phyloP scores from a whole-genome alignment of 1,284 basidiomycete genomes.

The Vanrija sp. region DNA sequence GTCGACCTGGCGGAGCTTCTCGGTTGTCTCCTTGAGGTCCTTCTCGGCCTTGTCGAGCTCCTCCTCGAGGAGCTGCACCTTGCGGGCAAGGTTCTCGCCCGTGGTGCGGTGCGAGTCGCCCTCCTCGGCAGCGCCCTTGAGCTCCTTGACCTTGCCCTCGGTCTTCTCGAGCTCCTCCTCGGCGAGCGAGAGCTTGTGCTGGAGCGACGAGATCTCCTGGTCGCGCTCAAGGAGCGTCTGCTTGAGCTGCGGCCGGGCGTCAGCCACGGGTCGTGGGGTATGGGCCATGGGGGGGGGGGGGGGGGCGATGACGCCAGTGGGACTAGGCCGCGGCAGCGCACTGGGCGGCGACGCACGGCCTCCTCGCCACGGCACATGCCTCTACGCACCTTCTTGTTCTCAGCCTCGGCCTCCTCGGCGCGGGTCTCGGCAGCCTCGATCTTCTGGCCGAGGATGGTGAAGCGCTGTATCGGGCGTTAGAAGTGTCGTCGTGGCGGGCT shows the following conservation, averaged over 20 bases:
- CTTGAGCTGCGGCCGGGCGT: slow-evolving; percentile 54
- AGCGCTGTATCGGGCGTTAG: slow-evolving; percentile 46
- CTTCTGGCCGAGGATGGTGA: slow-evolving; percentile 70
- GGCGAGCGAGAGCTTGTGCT: slow-evolving; percentile 67
- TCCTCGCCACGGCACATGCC: not conserved
- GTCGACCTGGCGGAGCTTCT: slow-evolving; percentile 97
- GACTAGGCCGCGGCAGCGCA: not conserved
- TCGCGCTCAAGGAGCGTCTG: slow-evolving; percentile 78
- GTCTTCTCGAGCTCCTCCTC: slow-evolving; percentile 72
- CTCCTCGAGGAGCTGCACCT: slow-evolving; percentile 88
- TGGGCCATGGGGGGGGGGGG: not conserved
- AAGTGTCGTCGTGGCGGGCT: not conserved
- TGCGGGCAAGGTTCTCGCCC: slow-evolving; percentile 73
- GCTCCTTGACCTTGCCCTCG: slow-evolving; percentile 67
- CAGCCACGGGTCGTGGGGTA: not conserved
- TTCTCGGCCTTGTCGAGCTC: slow-evolving; percentile 95
- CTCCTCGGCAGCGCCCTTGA: slow-evolving; percentile 68
- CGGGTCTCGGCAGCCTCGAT: slow-evolving; percentile 75
- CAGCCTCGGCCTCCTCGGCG: slow-evolving; percentile 76
- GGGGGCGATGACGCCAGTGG: not conserved
- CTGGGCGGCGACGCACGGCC: not conserved
- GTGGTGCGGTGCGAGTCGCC: slow-evolving; percentile 69
- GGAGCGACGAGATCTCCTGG: slow-evolving; percentile 80
- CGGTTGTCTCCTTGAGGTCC: slow-evolving; percentile 93
- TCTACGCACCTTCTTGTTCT: slow-evolving; percentile 64